phyloP scores from a whole-genome alignment of 768 basidiomycete species.

The Cubamyces lactineus region DNA sequence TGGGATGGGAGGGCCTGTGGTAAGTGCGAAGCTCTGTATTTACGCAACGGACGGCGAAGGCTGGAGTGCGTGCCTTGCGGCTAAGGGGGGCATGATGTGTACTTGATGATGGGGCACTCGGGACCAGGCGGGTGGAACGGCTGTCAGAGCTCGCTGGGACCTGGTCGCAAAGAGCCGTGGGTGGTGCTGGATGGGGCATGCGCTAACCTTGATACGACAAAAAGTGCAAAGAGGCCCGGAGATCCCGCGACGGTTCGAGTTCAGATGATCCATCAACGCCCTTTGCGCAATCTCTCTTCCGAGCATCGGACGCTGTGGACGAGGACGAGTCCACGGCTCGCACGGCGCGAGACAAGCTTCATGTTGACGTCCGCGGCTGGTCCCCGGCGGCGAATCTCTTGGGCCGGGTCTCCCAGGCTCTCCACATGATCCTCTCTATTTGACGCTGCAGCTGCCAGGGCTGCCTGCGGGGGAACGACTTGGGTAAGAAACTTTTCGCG shows the following conservation, averaged over 20 bases:
- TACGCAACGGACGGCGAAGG: background rate
- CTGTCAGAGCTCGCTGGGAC: background rate
- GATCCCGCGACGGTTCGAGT: background rate
- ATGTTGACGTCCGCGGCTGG: background rate
- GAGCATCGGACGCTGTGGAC: background rate
- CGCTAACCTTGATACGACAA: constrained; percentile 1
- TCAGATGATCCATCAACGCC: background rate
- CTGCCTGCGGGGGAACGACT: too few species aligned
- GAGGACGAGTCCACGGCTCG: background rate
- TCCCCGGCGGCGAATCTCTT: background rate
- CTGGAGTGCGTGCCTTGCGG: background rate
- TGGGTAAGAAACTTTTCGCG: background rate
- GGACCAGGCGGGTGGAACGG: background rate
- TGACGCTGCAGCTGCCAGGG: too few species aligned
- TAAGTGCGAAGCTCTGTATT: background rate
- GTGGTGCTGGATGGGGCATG: constrained; percentile 1
- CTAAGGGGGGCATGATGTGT: background rate
- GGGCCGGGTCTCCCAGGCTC: background rate
- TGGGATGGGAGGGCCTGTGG: background rate
- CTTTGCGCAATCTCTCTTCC: background rate
- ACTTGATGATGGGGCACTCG: background rate
- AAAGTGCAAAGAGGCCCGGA: background rate
- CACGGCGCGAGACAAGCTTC: background rate
- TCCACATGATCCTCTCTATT: background rate
- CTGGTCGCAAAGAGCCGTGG: background rate